Conservation (phyloP, 257 asterid species). For the Petrea volubilis region DNA sequence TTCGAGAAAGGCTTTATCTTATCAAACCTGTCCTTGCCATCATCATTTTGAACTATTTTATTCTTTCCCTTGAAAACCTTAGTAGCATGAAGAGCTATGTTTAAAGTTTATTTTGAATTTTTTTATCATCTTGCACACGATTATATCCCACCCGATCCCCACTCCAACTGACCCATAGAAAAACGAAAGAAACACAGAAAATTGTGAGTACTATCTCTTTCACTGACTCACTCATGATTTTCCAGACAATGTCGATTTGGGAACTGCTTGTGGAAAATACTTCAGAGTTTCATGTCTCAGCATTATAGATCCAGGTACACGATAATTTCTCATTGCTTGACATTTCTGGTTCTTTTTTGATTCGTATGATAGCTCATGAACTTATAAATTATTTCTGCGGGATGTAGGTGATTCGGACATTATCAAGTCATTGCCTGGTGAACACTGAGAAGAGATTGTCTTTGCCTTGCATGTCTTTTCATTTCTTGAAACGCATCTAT, state of each 20-base stretch:
- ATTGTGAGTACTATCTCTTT: background rate
- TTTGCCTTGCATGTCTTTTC: background rate
- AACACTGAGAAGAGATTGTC: conserved; percentile 31
- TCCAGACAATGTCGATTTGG: conserved; percentile 48
- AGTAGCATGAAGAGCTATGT: background rate
- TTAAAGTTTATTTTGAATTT: background rate
- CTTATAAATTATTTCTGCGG: background rate
- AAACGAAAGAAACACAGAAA: too few relatives aligned
- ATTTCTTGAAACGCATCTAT: background rate
- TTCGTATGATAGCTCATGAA: background rate
- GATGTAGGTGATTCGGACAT: conserved; percentile 51
- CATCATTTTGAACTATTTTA: background rate
- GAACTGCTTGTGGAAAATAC: conserved; percentile 48
- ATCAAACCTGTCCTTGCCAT: background rate
- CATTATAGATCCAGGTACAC: conserved; percentile 47
- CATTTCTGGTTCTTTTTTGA: background rate
- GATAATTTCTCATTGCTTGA: background rate
- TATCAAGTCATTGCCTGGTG: conserved; percentile 45
- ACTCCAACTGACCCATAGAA: too few relatives aligned
- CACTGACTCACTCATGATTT: background rate
- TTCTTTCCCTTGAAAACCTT: background rate
- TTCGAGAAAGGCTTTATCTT: background rate
- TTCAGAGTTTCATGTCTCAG: conserved; percentile 50
- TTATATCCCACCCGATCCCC: too few relatives aligned
- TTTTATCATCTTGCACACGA: background rate